Evolutionary conservation across 1,139 yeast genomes (phyloP).

Genomic region (Pichia sp.): DNA sequence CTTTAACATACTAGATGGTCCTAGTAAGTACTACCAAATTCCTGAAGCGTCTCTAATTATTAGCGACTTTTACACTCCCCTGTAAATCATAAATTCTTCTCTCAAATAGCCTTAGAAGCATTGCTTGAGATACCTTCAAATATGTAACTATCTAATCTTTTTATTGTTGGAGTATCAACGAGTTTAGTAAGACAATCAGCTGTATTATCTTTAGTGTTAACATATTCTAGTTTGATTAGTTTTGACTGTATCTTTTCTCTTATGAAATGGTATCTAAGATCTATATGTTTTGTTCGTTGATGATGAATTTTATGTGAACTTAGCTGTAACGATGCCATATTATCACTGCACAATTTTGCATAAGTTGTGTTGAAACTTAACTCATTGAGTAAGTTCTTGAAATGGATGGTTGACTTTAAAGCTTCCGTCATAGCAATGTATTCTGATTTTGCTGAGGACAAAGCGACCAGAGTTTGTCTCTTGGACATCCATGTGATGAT

Average conservation of each 20-base stretch:
- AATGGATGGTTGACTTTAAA: neutral
- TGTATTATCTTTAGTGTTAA: slow-evolving; percentile 6
- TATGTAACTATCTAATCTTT: neutral
- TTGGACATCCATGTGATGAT: slow-evolving; percentile 5
- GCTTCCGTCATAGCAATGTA: slow-evolving; percentile 4
- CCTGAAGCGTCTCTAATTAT: no score
- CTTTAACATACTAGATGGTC: no score
- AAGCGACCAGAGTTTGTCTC: neutral
- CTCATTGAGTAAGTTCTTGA: slow-evolving; percentile 6
- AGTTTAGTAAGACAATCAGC: slow-evolving; percentile 9
- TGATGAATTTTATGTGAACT: slow-evolving; percentile 7
- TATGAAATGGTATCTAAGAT: slow-evolving; percentile 8
- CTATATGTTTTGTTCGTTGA: slow-evolving; percentile 11
- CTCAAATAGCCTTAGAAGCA: neutral
- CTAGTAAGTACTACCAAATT: no score
- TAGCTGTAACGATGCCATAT: slow-evolving; percentile 9
- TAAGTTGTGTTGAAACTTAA: slow-evolving; percentile 1
- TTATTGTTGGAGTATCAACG: neutral
- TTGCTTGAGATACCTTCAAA: neutral
- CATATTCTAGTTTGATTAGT: slow-evolving; percentile 7
- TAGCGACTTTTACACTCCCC: neutral
- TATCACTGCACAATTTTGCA: slow-evolving; percentile 8
- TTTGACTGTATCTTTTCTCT: slow-evolving; percentile 3
- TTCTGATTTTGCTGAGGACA: slow-evolving; percentile 7
- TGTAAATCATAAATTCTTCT: neutral